Evolutionary conservation across 306 rosid species (phyloP).

Genomic region (Mucuna pruriens): DNA sequence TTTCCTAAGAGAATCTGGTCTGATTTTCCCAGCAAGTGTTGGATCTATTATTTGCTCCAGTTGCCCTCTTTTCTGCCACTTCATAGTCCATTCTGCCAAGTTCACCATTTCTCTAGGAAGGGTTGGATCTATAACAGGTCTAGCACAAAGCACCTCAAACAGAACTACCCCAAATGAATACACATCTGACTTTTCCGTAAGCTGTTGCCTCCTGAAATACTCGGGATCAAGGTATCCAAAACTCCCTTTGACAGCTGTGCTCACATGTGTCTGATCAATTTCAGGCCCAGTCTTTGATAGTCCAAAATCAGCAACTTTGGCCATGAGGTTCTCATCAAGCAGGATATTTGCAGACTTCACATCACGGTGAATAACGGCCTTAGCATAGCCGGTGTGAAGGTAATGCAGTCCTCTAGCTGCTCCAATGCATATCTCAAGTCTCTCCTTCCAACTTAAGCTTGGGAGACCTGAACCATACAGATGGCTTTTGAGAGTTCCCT

Average conservation of each 20-base stretch:
- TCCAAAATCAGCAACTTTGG: slow-evolving; percentile 98
- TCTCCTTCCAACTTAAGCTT: slow-evolving; percentile 85
- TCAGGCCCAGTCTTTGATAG: slow-evolving; percentile 94
- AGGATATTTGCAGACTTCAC: slow-evolving; percentile 95
- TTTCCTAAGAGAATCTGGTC: slow-evolving; percentile 87
- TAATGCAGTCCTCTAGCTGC: slow-evolving; percentile 95
- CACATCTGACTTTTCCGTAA: slow-evolving; percentile 93
- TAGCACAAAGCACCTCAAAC: slow-evolving; percentile 89
- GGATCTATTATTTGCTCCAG: slow-evolving; percentile 83
- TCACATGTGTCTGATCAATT: slow-evolving; percentile 92
- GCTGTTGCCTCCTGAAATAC: slow-evolving; percentile 88
- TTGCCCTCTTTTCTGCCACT: slow-evolving; percentile 91
- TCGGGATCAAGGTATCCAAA: slow-evolving; percentile 99
- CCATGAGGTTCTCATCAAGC: slow-evolving; percentile 96
- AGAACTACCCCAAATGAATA: slow-evolving; percentile 96
- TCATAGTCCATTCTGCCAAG: slow-evolving; percentile 96
- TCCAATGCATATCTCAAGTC: slow-evolving; percentile 92
- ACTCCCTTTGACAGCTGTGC: slow-evolving; percentile 96
- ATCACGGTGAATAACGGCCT: slow-evolving; percentile 94
- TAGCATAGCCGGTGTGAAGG: slow-evolving; percentile 95
- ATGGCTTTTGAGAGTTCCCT: slow-evolving; percentile 91
- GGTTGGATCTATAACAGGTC: slow-evolving; percentile 92
- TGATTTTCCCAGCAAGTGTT: slow-evolving; percentile 71
- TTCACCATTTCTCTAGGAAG: slow-evolving; percentile 94
- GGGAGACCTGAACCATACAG: slow-evolving; percentile 80